These are phyloP conservation scores for Trichoderma sp. DNA, from an alignment of 2,329 filamentous ascomycete species.

Conservation along the genomic window DNA sequence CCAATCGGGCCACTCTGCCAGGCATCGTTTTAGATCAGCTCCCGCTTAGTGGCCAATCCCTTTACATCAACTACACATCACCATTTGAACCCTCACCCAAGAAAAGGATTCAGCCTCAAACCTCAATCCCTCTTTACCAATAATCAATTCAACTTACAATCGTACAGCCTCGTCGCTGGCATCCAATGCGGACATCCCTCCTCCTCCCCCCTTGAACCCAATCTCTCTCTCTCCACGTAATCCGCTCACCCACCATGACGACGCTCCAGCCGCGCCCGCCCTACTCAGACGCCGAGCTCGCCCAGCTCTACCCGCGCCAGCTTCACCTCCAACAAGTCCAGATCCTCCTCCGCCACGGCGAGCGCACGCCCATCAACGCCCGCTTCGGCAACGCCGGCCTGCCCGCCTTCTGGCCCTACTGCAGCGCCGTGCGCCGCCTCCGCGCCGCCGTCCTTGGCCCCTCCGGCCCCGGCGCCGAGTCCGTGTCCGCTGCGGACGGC, in stretches of 20 bases:
- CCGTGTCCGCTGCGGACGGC: slow-evolving; percentile 24
- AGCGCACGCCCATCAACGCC: slow-evolving; percentile 80
- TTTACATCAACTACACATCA: not conserved
- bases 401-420: slow-evolving; percentile 84
- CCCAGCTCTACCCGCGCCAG: slow-evolving; percentile 72
- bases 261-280: slow-evolving; percentile 69
- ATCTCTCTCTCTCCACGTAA: not conserved
- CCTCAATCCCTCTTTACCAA: too few species aligned
- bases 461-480: slow-evolving; percentile 28
- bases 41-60: not conserved
- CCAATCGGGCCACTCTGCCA: not conserved
- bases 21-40: not conserved
- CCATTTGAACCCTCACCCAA: not conserved
- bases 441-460: slow-evolving; percentile 50
- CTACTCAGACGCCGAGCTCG: slow-evolving; percentile 79
- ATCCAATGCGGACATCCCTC: not conserved
- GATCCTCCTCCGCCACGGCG: slow-evolving; percentile 76
- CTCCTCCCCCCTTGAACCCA: not conserved
- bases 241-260: slow-evolving; percentile 60
- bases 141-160: not conserved
- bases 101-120: not conserved
- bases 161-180: not conserved
- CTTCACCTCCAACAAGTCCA: slow-evolving; percentile 88
- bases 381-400: slow-evolving; percentile 79
- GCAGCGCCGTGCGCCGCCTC: slow-evolving; percentile 71